phyloP scores from a whole-genome alignment of 805 yeast species.

The Wickerhamomyces pijperi region DNA sequence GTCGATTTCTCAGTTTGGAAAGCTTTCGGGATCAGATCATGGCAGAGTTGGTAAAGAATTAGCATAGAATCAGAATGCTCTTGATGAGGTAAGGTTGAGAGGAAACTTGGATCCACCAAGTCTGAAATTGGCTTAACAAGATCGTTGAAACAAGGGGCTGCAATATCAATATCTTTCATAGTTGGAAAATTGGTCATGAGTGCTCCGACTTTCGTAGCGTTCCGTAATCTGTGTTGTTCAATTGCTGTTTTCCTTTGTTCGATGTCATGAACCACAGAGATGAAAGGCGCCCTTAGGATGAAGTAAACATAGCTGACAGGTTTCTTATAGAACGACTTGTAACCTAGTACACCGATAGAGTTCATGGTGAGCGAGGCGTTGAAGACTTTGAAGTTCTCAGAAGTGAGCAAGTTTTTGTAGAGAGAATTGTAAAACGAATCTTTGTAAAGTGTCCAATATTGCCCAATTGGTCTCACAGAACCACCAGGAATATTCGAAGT shows the following conservation, averaged over 20 bases:
- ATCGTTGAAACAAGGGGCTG: no score
- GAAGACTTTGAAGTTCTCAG: constrained; percentile 5
- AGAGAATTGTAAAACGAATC: constrained; percentile 6
- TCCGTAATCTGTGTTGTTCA: constrained; percentile 17
- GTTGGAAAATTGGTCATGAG: constrained; percentile 23
- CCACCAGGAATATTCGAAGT: not conserved
- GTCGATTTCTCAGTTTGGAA: not conserved
- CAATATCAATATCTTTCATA: constrained; percentile 5
- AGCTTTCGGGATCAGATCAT: not conserved
- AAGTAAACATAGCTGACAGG: constrained; percentile 14
- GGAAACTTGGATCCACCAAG: no score
- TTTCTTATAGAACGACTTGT: not conserved
- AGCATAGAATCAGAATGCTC: not conserved
- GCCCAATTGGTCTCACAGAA: no score
- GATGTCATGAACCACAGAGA: constrained; percentile 21
- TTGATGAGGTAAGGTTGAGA: not conserved
- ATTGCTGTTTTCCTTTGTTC: constrained; percentile 12
- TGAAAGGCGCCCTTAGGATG: constrained; percentile 26
- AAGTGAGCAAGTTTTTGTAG: not conserved
- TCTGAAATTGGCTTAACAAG: no score
- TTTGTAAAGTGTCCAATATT: constrained; percentile 6
- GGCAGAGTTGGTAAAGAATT: not conserved
- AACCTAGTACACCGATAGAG: not conserved
- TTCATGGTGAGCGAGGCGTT: not conserved
- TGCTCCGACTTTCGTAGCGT: constrained; percentile 26